Evolutionary conservation across 805 yeast genomes (phyloP).

Genomic region (Suhomyces pyralidae): DNA sequence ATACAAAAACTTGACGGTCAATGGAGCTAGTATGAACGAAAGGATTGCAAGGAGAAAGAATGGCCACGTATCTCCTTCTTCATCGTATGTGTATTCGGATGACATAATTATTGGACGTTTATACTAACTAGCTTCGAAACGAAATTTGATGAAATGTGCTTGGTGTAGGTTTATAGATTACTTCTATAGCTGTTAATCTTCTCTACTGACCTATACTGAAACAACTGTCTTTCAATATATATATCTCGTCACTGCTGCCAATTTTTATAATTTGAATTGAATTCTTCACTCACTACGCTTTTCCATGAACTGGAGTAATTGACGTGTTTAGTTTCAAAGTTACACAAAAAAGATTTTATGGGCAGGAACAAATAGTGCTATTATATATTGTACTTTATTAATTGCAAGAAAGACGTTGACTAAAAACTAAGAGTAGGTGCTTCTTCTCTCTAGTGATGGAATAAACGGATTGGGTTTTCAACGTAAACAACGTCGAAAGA

Average conservation of each 20-base stretch:
- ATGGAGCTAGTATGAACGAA: conserved; percentile 65
- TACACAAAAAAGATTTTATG: conserved; percentile 1
- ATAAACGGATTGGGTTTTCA: conserved; percentile 94
- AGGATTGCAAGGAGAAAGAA: conserved; percentile 75
- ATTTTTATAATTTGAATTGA: background rate
- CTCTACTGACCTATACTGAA: background rate
- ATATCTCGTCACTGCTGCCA: background rate
- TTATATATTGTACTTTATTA: background rate
- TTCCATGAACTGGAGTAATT: conserved; percentile 1
- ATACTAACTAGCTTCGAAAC: background rate
- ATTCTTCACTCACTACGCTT: background rate
- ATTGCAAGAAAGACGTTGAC: background rate
- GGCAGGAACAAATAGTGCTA: background rate
- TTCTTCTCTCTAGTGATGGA: conserved; percentile 74
- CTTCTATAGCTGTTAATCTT: background rate
- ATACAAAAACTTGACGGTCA: conserved; percentile 39
- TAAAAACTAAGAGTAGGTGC: conserved; percentile 9
- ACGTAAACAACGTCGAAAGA: conserved; percentile 85
- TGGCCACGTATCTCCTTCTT: conserved; percentile 90
- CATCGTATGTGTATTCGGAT: conserved; percentile 75
- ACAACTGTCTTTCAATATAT: background rate
- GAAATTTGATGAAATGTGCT: background rate
- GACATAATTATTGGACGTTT: conserved; percentile 24
- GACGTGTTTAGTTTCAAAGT: conserved; percentile 5
- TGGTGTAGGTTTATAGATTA: background rate